A percentile compares a stretch with the other conserved stretches of the same genome.
Conservation (phyloP, 164 flowering plant species). For the Stephania yunnanensis region DNA sequence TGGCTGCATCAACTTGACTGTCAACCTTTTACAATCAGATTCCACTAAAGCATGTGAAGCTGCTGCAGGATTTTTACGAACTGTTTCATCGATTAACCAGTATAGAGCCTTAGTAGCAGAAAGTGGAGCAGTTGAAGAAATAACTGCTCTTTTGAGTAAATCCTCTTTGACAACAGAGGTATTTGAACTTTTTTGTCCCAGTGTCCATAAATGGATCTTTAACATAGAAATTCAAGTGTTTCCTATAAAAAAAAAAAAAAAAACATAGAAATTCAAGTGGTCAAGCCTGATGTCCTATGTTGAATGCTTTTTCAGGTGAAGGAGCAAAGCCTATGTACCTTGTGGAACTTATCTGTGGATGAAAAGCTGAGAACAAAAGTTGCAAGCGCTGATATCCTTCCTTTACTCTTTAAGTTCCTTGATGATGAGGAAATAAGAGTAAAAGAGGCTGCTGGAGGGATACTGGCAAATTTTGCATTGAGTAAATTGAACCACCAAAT, state of each 20-base stretch:
- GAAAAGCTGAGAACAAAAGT: constrained; percentile 56
- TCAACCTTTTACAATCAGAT: constrained; percentile 67
- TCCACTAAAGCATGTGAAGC: constrained; percentile 71
- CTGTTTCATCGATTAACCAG: constrained; percentile 47
- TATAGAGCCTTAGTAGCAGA: constrained; percentile 60
- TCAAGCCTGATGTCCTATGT: neutral
- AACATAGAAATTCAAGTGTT: neutral
- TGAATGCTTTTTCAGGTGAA: constrained; percentile 50
- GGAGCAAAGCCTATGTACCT: constrained; percentile 64
- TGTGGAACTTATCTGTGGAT: constrained; percentile 87
- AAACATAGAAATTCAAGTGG: too few species aligned
- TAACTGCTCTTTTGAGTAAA: constrained; percentile 48
- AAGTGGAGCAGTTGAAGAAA: constrained; percentile 83
- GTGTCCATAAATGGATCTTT: neutral
- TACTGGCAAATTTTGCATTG: constrained; percentile 69
- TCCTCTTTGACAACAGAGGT: constrained; percentile 56
- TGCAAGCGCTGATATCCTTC: constrained; percentile 46
- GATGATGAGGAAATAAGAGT: constrained; percentile 63
- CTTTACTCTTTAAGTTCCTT: constrained; percentile 48
- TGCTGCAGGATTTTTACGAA: constrained; percentile 74
- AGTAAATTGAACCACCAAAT: constrained; percentile 45
- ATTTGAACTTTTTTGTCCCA: constrained; percentile 15
- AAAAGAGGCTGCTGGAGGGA: constrained; percentile 78
- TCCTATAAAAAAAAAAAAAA: too few species aligned
- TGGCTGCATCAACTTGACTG: constrained; percentile 62